Evolutionary conservation across 441 rosid species (phyloP), one percentile per base, ranked within the genome.

Genomic region (Viola pubescens): DNA sequence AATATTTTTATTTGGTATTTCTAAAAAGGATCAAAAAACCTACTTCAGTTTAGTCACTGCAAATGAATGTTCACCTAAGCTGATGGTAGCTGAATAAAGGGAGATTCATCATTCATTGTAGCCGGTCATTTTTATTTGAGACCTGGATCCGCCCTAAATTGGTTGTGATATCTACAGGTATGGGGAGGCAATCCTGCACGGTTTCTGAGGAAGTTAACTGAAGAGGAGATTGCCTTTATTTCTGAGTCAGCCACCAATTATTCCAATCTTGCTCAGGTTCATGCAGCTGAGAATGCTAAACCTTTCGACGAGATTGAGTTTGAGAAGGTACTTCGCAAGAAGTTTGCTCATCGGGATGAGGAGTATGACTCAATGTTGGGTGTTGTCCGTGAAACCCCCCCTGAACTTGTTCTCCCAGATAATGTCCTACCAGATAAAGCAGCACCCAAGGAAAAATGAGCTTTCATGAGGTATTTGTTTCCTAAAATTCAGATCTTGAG

Each of bases 161-260:
- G n/a, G 46, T 46, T 4, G 10, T 37, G 54, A 62, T 39, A 10
- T 56, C 6, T 60, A n/a, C 85, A 91, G 98, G 83, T 91, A 10
- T 91, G 95, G 98, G 98, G 89, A 80, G 98, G 98, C 62, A 91
- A 91, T 70, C 98, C 98, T 11, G 98, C 98, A 54, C 86, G 72
- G 77, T 91, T 88, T 69, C 80, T 88, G 68, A 79, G 98, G 68
- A 88, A 88, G 83, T 86, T 91, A 58, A 78, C 78, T 10, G 84
- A 77, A 26, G 81, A 78, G 63, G 98, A 92, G 77, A 75, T 71
- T 49, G 77, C 83, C 52, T 89, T 89, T 66, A 79, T 89, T 73
- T 44, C 89, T 34, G 66, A 82, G 63, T 88, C 96, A 52, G 96
- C 98, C 48, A 60, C 75, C 78, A 88, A 82, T 74, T 91, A 91